These are phyloP conservation scores for Calamus simplicifolius DNA, from an alignment of 176 grass and related monocot genomes.

Conservation along the genomic window DNA sequence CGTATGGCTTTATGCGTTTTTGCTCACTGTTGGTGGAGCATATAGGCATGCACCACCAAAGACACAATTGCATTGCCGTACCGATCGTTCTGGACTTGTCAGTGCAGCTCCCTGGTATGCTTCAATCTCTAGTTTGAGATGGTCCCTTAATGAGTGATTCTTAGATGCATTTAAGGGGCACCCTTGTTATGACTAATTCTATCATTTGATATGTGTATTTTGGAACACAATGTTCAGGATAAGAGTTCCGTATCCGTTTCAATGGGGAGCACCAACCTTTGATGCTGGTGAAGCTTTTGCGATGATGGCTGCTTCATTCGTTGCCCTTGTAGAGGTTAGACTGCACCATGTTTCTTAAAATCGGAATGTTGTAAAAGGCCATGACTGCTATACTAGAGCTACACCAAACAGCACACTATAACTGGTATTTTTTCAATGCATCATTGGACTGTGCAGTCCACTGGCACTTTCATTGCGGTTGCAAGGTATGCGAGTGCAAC, in stretches of 20 bases:
- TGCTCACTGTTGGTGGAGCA: constrained; percentile 81
- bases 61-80: constrained; percentile 81
- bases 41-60: constrained; percentile 59
- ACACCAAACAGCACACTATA: too few species aligned
- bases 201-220: not conserved
- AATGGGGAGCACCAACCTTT: constrained; percentile 92
- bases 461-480: constrained; percentile 86
- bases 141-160: not conserved
- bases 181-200: not conserved
- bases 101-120: constrained; percentile 75
- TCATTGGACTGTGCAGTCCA: constrained; percentile 45
- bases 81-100: constrained; percentile 78
- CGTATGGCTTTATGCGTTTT: constrained; percentile 82
- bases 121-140: not conserved
- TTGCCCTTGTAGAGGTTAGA: constrained; percentile 81
- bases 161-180: constrained; percentile 2
- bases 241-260: constrained; percentile 98
- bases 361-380: too few species aligned
- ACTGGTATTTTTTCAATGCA: too few species aligned
- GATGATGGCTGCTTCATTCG: constrained; percentile 98
- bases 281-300: constrained; percentile 99
- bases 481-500: constrained; percentile 95
- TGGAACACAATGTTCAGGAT: constrained; percentile 33
- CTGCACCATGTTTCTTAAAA: not conserved
- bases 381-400: too few species aligned